phyloP scores from a whole-genome alignment of 148 eudicot species.

The Beta vulgaris region DNA sequence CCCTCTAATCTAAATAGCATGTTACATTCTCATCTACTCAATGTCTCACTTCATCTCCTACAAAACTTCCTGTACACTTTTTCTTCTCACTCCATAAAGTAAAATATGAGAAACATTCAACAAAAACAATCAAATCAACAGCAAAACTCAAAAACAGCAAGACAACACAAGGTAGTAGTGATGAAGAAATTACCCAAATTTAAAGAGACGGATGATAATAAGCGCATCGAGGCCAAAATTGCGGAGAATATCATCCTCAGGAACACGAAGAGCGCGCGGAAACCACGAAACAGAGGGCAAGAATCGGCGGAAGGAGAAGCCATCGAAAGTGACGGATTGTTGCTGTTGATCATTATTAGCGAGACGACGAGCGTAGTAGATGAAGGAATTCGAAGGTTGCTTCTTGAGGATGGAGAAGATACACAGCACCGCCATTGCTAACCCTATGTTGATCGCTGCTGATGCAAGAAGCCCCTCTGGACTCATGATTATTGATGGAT shows the following conservation, averaged over 20 bases:
- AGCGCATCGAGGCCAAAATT: constrained; percentile 78
- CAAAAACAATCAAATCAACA: background rate
- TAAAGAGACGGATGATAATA: constrained; percentile 68
- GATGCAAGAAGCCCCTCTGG: constrained; percentile 60
- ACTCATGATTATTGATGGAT: constrained; percentile 35
- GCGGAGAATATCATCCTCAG: constrained; percentile 59
- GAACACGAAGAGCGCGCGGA: constrained; percentile 46
- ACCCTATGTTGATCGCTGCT: constrained; percentile 74
- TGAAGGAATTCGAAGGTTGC: constrained; percentile 60
- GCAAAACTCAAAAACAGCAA: too few relatives aligned
- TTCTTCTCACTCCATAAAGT: too few relatives aligned
- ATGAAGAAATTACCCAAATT: constrained; percentile 53
- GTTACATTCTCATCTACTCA: too few relatives aligned
- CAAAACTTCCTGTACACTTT: too few relatives aligned
- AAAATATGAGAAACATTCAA: too few relatives aligned
- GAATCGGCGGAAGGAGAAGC: constrained; percentile 39
- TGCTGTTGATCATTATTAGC: constrained; percentile 23
- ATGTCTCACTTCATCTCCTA: too few relatives aligned
- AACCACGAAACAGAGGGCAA: constrained; percentile 68
- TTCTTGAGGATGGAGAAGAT: constrained; percentile 69
- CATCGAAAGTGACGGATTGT: constrained; percentile 24
- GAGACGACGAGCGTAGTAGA: constrained; percentile 82
- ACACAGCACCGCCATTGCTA: constrained; percentile 55
- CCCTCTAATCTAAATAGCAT: too few relatives aligned
- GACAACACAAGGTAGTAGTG: background rate